Conservation (phyloP, 176 grass and related monocot genomes). For the Aegilops bicornis region DNA sequence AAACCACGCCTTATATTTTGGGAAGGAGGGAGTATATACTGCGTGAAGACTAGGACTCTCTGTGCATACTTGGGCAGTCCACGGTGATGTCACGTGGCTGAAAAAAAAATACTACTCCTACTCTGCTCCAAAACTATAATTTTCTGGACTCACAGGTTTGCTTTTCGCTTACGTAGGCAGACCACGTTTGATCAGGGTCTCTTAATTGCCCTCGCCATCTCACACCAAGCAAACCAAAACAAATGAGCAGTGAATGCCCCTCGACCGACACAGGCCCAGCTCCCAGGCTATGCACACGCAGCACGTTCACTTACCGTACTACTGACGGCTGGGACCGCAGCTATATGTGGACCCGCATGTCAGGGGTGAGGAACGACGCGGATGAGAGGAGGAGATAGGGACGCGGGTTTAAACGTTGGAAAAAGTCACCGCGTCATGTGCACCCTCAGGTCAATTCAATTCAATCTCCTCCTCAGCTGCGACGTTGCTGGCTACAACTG, state of each 20-base stretch:
- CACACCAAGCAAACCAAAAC: neutral
- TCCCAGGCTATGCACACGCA: neutral
- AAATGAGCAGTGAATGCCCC: neutral
- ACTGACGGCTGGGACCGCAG: neutral
- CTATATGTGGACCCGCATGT: neutral
- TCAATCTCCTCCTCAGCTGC: neutral
- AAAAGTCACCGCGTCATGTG: slow-evolving; percentile 50
- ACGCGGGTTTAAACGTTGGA: slow-evolving; percentile 37
- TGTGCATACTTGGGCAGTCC: neutral
- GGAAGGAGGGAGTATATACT: no score
- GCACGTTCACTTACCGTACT: fast-evolving
- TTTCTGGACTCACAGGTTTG: no score
- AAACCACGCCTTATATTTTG: no score
- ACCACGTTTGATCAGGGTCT: neutral
- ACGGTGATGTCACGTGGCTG: slow-evolving; percentile 24
- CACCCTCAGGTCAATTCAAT: neutral
- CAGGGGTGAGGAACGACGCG: neutral
- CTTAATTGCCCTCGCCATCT: neutral
- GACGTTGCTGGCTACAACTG: slow-evolving; percentile 23
- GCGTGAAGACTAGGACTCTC: no score
- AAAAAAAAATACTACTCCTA: no score
- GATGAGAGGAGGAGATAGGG: neutral
- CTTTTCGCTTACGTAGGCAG: neutral
- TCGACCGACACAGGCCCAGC: slow-evolving; percentile 42
- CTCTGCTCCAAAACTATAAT: no score